Conservation (phyloP, 148 eudicot genomes). For the Cornus controversa region DNA sequence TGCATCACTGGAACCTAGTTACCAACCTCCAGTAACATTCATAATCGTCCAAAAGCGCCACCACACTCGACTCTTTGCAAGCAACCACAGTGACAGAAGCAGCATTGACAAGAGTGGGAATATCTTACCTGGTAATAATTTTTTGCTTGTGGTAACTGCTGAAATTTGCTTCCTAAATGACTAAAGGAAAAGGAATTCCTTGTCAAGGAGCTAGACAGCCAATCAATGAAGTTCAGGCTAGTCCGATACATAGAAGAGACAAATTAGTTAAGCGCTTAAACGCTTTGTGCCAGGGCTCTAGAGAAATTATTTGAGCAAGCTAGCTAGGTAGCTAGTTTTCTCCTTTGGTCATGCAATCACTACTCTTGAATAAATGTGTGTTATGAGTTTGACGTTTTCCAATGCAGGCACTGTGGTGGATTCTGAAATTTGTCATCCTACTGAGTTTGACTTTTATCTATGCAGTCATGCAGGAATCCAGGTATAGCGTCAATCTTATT, state of each 20-base stretch:
- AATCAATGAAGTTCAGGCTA: too few species aligned
- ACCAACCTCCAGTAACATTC: conserved; percentile 89
- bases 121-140: conserved; percentile 66
- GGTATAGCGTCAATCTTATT: conserved; percentile 23
- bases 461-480: conserved; percentile 93
- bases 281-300: neutral
- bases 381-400: neutral
- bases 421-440: conserved; percentile 79
- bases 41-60: conserved; percentile 94
- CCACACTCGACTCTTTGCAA: conserved; percentile 80
- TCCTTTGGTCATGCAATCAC: neutral
- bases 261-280: neutral
- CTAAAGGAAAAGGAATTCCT: neutral
- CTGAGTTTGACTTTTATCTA: conserved; percentile 74
- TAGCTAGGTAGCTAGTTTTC: neutral
- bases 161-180: neutral
- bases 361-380: neutral
- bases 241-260: neutral
- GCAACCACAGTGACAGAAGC: conserved; percentile 66
- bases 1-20: conserved; percentile 75
- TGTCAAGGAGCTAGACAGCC: neutral
- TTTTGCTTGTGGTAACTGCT: neutral
- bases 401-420: conserved; percentile 75
- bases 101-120: conserved; percentile 83
- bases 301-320: neutral